Percentiles rank a stretch among this genome's conserved stretches.
These are phyloP conservation scores for Eragrostis nindensis DNA, from an alignment of 176 grass and related monocot genomes.

Conservation along the genomic window DNA sequence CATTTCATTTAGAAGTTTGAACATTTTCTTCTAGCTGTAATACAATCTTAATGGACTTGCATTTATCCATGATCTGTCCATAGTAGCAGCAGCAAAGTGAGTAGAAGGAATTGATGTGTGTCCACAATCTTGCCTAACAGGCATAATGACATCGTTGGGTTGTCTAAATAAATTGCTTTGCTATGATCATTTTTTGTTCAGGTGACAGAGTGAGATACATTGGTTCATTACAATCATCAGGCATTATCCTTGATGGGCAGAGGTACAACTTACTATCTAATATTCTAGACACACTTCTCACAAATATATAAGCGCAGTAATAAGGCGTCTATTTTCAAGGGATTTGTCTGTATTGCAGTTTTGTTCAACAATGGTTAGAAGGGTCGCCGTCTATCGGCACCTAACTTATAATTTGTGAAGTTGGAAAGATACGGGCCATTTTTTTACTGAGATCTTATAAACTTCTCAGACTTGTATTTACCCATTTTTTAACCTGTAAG, in stretches of 20 bases:
- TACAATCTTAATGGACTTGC: slow-evolving; percentile 6
- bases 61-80: slow-evolving; percentile 10
- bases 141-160: neutral
- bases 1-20: neutral
- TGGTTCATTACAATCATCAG: slow-evolving; percentile 48
- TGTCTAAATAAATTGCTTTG: slow-evolving; percentile 19
- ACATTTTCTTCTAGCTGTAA: neutral
- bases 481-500: neutral
- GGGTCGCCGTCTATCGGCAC: neutral
- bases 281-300: neutral
- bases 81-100: neutral
- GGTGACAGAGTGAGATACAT: slow-evolving; percentile 96
- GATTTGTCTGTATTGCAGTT: slow-evolving; percentile 12
- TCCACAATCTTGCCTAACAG: slow-evolving; percentile 17
- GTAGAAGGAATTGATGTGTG: neutral
- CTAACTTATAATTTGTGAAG: neutral
- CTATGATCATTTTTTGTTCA: slow-evolving; percentile 47
- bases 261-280: slow-evolving; percentile 31
- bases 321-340: too few relatives aligned
- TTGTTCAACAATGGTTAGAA: too few relatives aligned
- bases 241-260: slow-evolving; percentile 52
- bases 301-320: slow-evolving; percentile 37
- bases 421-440: slow-evolving; percentile 21
- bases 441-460: slow-evolving; percentile 3
- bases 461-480: neutral